These are phyloP conservation scores for Thraustochytrium sp. DNA, from an alignment of 352 stramenopile species.

Conservation along the genomic window DNA sequence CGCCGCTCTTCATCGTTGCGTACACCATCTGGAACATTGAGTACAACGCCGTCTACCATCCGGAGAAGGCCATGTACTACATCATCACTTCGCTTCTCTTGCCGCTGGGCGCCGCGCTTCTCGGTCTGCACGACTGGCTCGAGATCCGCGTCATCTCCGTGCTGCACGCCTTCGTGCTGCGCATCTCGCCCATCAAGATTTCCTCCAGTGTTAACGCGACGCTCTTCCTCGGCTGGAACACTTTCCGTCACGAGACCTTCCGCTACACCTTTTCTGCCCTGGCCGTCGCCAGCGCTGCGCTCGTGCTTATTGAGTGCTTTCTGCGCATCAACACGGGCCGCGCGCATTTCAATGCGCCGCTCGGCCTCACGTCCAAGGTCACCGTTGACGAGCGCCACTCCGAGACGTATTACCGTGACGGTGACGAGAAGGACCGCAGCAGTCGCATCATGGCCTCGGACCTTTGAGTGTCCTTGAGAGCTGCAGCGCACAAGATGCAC, in stretches of 20 bases:
- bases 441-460: background rate
- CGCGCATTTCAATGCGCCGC: background rate
- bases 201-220: background rate
- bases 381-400: slow-evolving; percentile 18
- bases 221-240: background rate
- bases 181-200: slow-evolving; percentile 12
- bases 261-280: background rate
- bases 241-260: background rate
- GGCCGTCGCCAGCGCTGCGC: background rate
- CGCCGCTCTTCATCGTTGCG: slow-evolving; percentile 20
- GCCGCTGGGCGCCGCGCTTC: background rate
- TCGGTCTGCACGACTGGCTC: slow-evolving; percentile 18
- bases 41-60: slow-evolving; percentile 28
- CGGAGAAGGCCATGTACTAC: slow-evolving; percentile 34
- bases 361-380: background rate
- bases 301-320: background rate
- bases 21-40: slow-evolving; percentile 41
- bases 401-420: slow-evolving; percentile 14
- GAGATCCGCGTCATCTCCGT: slow-evolving; percentile 4
- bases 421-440: background rate
- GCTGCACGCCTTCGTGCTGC: slow-evolving; percentile 7
- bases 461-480: background rate
- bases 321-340: background rate
- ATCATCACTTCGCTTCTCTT: background rate
- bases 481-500: too few relatives aligned